Base-by-base conservation (phyloP, 139 green algal species). In the Chlorella vulgaris region DNA sequence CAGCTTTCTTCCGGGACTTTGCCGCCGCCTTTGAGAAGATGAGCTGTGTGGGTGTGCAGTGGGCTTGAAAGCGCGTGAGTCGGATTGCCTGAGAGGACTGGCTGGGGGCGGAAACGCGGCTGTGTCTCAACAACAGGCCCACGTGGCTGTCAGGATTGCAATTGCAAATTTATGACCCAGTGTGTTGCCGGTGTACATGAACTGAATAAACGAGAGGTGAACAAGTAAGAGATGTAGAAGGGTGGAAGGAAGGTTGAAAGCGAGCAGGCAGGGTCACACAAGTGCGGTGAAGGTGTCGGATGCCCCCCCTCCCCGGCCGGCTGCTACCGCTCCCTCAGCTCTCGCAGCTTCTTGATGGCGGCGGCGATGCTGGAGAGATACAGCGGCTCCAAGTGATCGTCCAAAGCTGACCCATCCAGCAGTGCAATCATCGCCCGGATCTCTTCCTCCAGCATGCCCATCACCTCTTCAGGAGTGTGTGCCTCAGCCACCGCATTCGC, bases 1-100 rank as follows among this genome's bases (percentile, higher is more conserved):
- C 67, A 0, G 29, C 31, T 3, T 97, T 96, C 78, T 92, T 92
- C 71, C 21, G 10, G 0, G 91, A 98, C 78, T 98, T 98, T 85
- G 51, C 86, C 0, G 69, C 43, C 3, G 89, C 91, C 0, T 97
- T 92, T 63, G 15, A 83, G 1, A 91, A 91, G 78, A 74, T 97
- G 51, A 88, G 76, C 0, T 65, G 21, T 5, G 77, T 94, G 65
- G 92, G 93, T 36, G 82, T 81, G 29, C 28, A 51, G 67, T 85
- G 83, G 81, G 80, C 31, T 29, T 76, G 47, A 55, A 10, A 15
- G 47, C 47, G 13, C 15, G 47, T 15, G 47, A 15, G n/a, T n/a
- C n/a, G n/a, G n/a, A n/a, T n/a, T n/a, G n/a, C n/a, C n/a, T n/a
- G n/a, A n/a, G n/a, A n/a, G n/a, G n/a, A n/a, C n/a, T n/a, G n/a